phyloP scores from a whole-genome alignment of 352 stramenopile genomes.

The Pythium sukuiense region DNA sequence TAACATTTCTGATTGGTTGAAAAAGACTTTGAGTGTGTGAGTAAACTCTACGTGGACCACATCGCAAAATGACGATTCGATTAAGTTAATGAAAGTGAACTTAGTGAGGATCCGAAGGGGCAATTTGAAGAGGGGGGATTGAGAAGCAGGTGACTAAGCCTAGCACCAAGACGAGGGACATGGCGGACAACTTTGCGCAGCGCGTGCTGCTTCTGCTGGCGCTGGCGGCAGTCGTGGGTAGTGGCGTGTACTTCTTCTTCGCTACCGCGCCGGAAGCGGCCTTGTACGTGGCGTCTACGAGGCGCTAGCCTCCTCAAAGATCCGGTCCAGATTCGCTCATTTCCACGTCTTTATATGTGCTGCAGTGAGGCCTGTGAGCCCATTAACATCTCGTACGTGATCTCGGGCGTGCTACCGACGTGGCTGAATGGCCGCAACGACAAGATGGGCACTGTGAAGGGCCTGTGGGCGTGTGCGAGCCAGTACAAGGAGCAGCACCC shows the following conservation, averaged over 20 bases:
- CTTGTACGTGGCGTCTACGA: constrained; percentile 49
- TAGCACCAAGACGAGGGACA: not conserved
- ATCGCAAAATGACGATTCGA: not conserved
- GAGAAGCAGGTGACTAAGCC: not conserved
- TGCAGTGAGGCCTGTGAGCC: constrained; percentile 56
- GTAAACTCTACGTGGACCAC: constrained; percentile 1
- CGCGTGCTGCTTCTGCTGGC: constrained; percentile 45
- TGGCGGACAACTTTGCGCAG: constrained; percentile 28
- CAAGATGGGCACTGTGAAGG: constrained; percentile 81
- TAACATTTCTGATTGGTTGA: constrained; percentile 5
- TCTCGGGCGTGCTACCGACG: constrained; percentile 73
- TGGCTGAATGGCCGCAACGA: constrained; percentile 83
- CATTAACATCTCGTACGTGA: constrained; percentile 79
- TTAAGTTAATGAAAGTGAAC: constrained; percentile 4
- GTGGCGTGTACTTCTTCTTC: constrained; percentile 72
- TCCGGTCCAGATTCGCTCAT: not conserved
- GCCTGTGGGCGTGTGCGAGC: constrained; percentile 72
- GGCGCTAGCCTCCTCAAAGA: not conserved
- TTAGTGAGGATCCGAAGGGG: not conserved
- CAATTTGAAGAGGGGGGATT: constrained; percentile 2
- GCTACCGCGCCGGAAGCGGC: constrained; percentile 53
- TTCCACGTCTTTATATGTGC: not conserved
- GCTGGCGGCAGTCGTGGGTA: constrained; percentile 38
- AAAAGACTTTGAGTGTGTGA: not conserved
- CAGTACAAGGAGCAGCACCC: constrained; percentile 79